Conservation (phyloP, 768 basidiomycete genomes). For the Suillus americanus region DNA sequence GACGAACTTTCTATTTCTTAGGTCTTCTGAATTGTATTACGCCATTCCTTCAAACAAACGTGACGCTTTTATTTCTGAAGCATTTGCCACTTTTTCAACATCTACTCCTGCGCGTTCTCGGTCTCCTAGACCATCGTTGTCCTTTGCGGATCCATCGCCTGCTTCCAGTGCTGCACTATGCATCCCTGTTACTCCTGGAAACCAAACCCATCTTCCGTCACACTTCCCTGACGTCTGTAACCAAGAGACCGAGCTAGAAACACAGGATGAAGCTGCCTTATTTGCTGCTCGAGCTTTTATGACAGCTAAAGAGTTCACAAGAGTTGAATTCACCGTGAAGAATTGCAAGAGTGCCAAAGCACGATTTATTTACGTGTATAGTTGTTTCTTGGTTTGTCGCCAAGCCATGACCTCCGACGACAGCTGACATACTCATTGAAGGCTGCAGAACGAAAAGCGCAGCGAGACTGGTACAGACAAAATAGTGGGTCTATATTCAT, state of each 20-base stretch:
- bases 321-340: conserved; percentile 65
- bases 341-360: conserved; percentile 71
- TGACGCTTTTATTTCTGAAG: conserved; percentile 25
- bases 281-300: conserved; percentile 71
- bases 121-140: conserved; percentile 38
- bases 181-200: conserved; percentile 28
- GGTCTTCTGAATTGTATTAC: conserved; percentile 77
- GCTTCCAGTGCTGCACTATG: conserved; percentile 31
- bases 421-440: conserved; percentile 29
- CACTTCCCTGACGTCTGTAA: conserved; percentile 26
- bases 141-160: conserved; percentile 32
- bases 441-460: conserved; percentile 82
- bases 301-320: conserved; percentile 73
- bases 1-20: conserved; percentile 30
- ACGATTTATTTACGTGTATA: conserved; percentile 75
- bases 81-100: conserved; percentile 46
- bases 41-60: conserved; percentile 54
- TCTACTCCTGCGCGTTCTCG: conserved; percentile 57
- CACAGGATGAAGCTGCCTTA: conserved; percentile 70
- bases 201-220: conserved; percentile 11
- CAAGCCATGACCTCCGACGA: conserved; percentile 4
- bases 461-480: conserved; percentile 83
- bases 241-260: conserved; percentile 49
- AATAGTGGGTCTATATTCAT: conserved; percentile 51
- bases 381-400: conserved; percentile 77